Conservation (phyloP, 2,329 filamentous ascomycete genomes). For the Claviceps purpurea region DNA sequence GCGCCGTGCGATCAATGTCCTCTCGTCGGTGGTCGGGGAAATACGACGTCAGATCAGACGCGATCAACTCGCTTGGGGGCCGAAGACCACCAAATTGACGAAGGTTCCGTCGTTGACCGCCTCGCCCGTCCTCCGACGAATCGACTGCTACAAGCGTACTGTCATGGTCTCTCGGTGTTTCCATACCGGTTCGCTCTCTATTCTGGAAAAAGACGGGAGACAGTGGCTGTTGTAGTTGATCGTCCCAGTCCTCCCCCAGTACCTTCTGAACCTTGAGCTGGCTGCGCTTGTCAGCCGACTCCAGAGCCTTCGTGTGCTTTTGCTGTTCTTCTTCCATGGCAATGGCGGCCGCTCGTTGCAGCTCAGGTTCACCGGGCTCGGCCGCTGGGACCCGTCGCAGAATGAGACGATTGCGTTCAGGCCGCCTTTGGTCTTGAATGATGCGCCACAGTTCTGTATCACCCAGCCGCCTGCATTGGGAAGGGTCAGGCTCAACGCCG, state of each 20-base stretch:
- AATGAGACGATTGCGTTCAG: slow-evolving; percentile 83
- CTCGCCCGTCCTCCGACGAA: slow-evolving; percentile 13
- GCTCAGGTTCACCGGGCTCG: slow-evolving; percentile 75
- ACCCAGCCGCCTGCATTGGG: slow-evolving; percentile 66
- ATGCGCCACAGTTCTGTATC: slow-evolving; percentile 85
- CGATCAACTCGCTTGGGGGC: slow-evolving; percentile 93
- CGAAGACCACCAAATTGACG: slow-evolving; percentile 82
- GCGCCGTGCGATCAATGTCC: slow-evolving; percentile 89
- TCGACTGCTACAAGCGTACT: slow-evolving; percentile 32
- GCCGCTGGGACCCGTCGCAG: slow-evolving; percentile 84
- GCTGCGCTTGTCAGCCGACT: slow-evolving; percentile 58
- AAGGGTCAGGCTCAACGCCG: slow-evolving; percentile 70
- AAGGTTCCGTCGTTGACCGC: slow-evolving; percentile 38
- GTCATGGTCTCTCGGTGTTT: slow-evolving; percentile 42
- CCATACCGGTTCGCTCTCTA: slow-evolving; percentile 49
- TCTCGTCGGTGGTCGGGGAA: slow-evolving; percentile 92
- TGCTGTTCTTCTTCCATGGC: slow-evolving; percentile 77
- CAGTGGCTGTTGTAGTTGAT: slow-evolving; percentile 67
- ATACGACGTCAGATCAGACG: slow-evolving; percentile 89
- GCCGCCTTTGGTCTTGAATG: slow-evolving; percentile 71
- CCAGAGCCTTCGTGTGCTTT: slow-evolving; percentile 49
- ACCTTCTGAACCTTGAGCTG: slow-evolving; percentile 82
- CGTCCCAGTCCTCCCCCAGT: slow-evolving; percentile 75
- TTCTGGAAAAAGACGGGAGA: slow-evolving; percentile 67
- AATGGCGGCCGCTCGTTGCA: slow-evolving; percentile 77